Evolutionary conservation across 768 basidiomycete species (phyloP).

Genomic region (Agrocybe chaxingu): DNA sequence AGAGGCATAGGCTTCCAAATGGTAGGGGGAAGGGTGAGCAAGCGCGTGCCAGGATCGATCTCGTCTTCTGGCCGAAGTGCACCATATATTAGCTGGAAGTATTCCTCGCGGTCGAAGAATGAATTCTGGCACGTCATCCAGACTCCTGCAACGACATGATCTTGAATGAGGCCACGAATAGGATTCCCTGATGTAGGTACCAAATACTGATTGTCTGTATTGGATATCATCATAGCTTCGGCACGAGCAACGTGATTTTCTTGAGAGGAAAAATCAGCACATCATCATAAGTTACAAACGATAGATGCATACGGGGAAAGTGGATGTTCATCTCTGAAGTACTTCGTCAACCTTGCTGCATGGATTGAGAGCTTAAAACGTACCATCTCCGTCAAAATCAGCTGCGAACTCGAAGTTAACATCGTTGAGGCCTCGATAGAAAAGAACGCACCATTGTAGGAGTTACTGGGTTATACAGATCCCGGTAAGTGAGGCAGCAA

Average conservation of each 20-base stretch:
- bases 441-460: slow-evolving; percentile 78
- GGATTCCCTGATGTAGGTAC: slow-evolving; percentile 98
- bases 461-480: slow-evolving; percentile 62
- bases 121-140: slow-evolving; percentile 98
- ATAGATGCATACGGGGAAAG: slow-evolving; percentile 78
- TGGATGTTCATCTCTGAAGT: slow-evolving; percentile 96
- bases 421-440: slow-evolving; percentile 6
- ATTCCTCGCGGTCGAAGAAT: slow-evolving; percentile 94
- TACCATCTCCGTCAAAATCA: slow-evolving; percentile 34
- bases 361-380: slow-evolving; percentile 2
- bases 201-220: slow-evolving; percentile 98
- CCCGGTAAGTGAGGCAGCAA: slow-evolving; percentile 1
- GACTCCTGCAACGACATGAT: slow-evolving; percentile 98
- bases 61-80: slow-evolving; percentile 89
- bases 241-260: slow-evolving; percentile 95
- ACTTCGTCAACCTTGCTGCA: background rate
- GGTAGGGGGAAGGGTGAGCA: slow-evolving; percentile 84
- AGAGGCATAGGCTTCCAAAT: slow-evolving; percentile 88
- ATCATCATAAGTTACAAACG: slow-evolving; percentile 2
- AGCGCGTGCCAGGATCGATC: slow-evolving; percentile 49
- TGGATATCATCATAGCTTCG: slow-evolving; percentile 91
- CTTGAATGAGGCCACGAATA: slow-evolving; percentile 95
- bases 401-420: slow-evolving; percentile 15
- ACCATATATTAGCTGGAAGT: slow-evolving; percentile 94
- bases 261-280: slow-evolving; percentile 24